Base-by-base conservation (phyloP, 805 yeast genomes). In the Schizosaccharomyces osmophilus region DNA sequence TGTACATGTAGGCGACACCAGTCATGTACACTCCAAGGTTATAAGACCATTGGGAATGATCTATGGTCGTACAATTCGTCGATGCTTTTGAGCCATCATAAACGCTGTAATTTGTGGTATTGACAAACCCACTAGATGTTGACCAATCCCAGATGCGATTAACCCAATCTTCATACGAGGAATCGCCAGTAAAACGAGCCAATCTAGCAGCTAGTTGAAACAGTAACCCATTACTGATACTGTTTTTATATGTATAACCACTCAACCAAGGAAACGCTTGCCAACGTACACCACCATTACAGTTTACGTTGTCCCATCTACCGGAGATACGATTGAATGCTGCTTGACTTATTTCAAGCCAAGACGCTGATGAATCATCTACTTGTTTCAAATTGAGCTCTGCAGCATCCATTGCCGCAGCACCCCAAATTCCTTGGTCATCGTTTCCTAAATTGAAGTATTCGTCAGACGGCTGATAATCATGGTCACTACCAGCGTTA, bases 401-500 rank as follows among this genome's bases (percentile, higher is more conserved):
- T 1, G 87, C 83, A 1, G 95, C 95, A 24, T 78, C 81, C 85
- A 87, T 82, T 1, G 77, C 93, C 1, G 94, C 84, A 58, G 87
- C 75, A 0, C 94, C 95, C 95, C 95, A 87, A 69, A 87, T 84
- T 0, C 86, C 95, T 73, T 87, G 95, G 75, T 87, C 95, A 76
- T 87, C 95, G 69, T 87, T 87, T 71, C 95, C 95, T 72, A 87
- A 95, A 1, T 93, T 82, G 8, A 83, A 77, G 17, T 87, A 78
- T 70, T 87, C 94, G 73, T 87, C 86, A 55, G 82, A 72, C 1
- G 95, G 95, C 67, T 85, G 77, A 71, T 83, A 87, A 71, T 85
- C 83, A 69, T 77, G 70, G 68, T 79, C 76, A 9, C 76, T 72
- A 64, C 87, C 87, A 29, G 77, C 80, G 72, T 87, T 95, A 67